These are phyloP conservation scores for Neoconidiobolus thromboides DNA, from an alignment of 371 early-diverging fungal genomes.

Conservation along the genomic window DNA sequence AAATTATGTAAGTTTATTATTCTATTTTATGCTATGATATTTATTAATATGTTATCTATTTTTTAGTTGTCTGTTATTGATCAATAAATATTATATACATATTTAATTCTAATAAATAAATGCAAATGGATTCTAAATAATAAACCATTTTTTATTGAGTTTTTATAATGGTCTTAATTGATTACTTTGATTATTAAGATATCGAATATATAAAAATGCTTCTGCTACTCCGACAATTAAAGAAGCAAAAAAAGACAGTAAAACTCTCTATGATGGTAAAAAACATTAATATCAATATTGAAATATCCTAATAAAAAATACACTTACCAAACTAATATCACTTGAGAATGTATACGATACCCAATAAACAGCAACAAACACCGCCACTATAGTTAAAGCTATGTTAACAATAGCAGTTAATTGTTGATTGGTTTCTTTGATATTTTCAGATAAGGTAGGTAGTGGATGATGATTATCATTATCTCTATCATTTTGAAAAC, in stretches of 20 bases:
- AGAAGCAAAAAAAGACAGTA: constrained; percentile 26
- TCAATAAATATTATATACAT: no score
- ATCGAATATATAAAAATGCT: constrained; percentile 19
- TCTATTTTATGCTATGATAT: not conserved
- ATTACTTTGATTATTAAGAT: constrained; percentile 7
- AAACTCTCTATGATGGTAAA: constrained; percentile 20
- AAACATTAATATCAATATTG: not conserved
- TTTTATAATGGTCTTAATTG: no score
- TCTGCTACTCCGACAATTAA: constrained; percentile 33
- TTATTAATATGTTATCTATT: no score
- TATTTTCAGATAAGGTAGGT: not conserved
- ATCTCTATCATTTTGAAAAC: no score
- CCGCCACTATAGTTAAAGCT: constrained; percentile 34
- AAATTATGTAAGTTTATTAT: constrained; percentile 35
- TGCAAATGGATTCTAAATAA: no score
- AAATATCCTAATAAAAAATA: not conserved
- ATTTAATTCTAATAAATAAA: no score
- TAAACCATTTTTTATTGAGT: no score
- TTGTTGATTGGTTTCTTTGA: constrained; percentile 17
- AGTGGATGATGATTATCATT: not conserved
- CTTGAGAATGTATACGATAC: constrained; percentile 23
- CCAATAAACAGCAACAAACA: constrained; percentile 34
- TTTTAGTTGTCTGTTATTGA: no score
- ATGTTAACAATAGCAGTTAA: constrained; percentile 38
- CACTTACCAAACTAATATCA: constrained; percentile 35